Percentiles rank a stretch among this genome's conserved stretches.
phyloP scores from a whole-genome alignment of 2,329 filamentous ascomycete genomes.

The Fusarium piperis region DNA sequence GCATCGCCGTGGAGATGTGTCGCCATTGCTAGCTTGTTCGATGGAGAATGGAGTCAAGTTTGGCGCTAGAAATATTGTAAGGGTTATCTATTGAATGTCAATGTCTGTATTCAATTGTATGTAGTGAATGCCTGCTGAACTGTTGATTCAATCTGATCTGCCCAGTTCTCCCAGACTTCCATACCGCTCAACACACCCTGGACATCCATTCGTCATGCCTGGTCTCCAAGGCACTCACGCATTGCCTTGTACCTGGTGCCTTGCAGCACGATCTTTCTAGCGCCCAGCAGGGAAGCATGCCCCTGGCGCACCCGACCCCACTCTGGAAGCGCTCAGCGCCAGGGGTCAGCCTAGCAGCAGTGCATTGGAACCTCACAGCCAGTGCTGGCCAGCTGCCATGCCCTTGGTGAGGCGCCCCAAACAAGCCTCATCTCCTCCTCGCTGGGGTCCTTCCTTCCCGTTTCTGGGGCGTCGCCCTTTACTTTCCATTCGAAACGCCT shows the following conservation, averaged over 20 bases:
- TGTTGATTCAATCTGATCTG: background rate
- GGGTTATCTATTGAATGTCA: background rate
- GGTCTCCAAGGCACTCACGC: slow-evolving; percentile 6
- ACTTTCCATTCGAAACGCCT: slow-evolving; percentile 22
- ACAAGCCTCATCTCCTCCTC: slow-evolving; percentile 42
- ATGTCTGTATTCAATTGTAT: background rate
- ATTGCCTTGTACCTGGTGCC: slow-evolving; percentile 35
- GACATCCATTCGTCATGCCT: slow-evolving; percentile 8
- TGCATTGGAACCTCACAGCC: slow-evolving; percentile 4
- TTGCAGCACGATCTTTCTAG: slow-evolving; percentile 33
- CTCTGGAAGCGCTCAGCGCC: slow-evolving; percentile 23
- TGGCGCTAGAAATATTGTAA: background rate
- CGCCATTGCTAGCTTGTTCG: background rate
- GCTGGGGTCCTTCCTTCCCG: slow-evolving; percentile 6
- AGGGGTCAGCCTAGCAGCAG: slow-evolving; percentile 30
- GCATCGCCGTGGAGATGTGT: background rate
- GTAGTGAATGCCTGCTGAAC: background rate
- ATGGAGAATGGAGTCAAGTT: background rate
- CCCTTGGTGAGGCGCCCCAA: slow-evolving; percentile 33
- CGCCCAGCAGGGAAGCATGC: slow-evolving; percentile 13
- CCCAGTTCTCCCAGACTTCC: slow-evolving; percentile 2
- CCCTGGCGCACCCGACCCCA: slow-evolving; percentile 4
- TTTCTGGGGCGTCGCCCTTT: slow-evolving; percentile 14
- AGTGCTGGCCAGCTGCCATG: slow-evolving; percentile 25
- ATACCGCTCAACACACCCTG: slow-evolving; percentile 12